These are phyloP conservation scores for Platanthera guangdongensis DNA, from an alignment of 106 monocot species.

Conservation along the genomic window DNA sequence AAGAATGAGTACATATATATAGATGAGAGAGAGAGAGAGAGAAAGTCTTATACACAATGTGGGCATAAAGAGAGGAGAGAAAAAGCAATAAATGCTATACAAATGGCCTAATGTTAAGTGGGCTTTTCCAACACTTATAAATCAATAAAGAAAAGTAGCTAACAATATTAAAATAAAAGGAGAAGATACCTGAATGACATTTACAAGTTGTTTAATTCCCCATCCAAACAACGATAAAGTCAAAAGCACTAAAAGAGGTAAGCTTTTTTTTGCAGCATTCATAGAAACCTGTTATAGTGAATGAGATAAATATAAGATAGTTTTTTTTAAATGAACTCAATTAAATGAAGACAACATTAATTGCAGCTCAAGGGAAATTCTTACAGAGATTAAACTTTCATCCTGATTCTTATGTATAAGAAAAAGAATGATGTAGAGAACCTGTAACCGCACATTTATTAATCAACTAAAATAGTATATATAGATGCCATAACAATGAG, in stretches of 20 bases:
- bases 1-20: too few relatives aligned
- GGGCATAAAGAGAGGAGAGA: too few relatives aligned
- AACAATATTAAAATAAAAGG: not conserved
- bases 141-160: too few relatives aligned
- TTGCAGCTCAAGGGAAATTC: not conserved
- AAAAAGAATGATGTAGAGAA: slow-evolving; percentile 78
- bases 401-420: slow-evolving; percentile 49
- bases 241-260: slow-evolving; percentile 34
- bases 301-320: not conserved
- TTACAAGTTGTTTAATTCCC: slow-evolving; percentile 79
- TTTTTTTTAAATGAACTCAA: not conserved
- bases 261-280: slow-evolving; percentile 25
- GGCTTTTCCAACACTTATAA: too few relatives aligned
- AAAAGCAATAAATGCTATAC: too few relatives aligned
- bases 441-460: slow-evolving; percentile 29
- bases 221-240: slow-evolving; percentile 63
- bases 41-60: too few relatives aligned
- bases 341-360: not conserved
- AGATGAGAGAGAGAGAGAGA: too few relatives aligned
- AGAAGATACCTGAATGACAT: slow-evolving; percentile 75
- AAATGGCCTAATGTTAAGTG: too few relatives aligned
- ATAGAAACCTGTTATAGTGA: slow-evolving; percentile 37
- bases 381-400: slow-evolving; percentile 55
- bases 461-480: not conserved
- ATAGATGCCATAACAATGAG: not conserved